These are phyloP conservation scores for Evansstolkia leycettana DNA, from an alignment of 495 filamentous ascomycete species.

Conservation along the genomic window DNA sequence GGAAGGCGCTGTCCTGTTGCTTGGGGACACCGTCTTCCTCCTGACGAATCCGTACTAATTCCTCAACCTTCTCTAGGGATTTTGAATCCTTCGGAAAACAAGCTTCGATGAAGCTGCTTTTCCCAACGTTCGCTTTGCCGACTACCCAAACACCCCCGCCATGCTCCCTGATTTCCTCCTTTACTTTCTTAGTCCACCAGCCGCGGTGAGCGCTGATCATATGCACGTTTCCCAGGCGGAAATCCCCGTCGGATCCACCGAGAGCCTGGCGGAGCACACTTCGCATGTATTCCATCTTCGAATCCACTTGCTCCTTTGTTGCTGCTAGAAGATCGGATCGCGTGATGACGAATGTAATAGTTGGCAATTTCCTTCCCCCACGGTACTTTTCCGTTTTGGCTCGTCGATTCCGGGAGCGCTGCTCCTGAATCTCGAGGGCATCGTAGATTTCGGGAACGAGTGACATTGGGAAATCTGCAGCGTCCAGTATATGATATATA, in stretches of 20 bases:
- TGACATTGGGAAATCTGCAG: slow-evolving; percentile 93
- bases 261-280: slow-evolving; percentile 62
- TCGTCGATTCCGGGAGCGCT: slow-evolving; percentile 67
- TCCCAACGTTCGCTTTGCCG: slow-evolving; percentile 95
- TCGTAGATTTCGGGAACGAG: slow-evolving; percentile 53
- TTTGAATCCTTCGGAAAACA: slow-evolving; percentile 74
- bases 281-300: slow-evolving; percentile 68
- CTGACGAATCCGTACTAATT: slow-evolving; percentile 19
- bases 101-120: slow-evolving; percentile 76
- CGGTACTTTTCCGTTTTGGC: slow-evolving; percentile 49
- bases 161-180: slow-evolving; percentile 67
- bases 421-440: slow-evolving; percentile 46
- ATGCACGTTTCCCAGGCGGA: slow-evolving; percentile 69
- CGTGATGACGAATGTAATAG: slow-evolving; percentile 79
- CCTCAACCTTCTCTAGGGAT: slow-evolving; percentile 25
- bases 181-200: slow-evolving; percentile 83
- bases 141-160: slow-evolving; percentile 93
- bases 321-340: slow-evolving; percentile 76
- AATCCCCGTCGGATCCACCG: slow-evolving; percentile 42
- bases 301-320: slow-evolving; percentile 65
- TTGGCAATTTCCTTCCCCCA: slow-evolving; percentile 45
- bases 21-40: slow-evolving; percentile 9
- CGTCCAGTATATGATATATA: slow-evolving; percentile 95
- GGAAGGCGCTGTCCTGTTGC: slow-evolving; percentile 5
- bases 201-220: slow-evolving; percentile 71